These are phyloP conservation scores for Venturia carpophila DNA, from an alignment of 2,329 filamentous ascomycete genomes.

Conservation along the genomic window DNA sequence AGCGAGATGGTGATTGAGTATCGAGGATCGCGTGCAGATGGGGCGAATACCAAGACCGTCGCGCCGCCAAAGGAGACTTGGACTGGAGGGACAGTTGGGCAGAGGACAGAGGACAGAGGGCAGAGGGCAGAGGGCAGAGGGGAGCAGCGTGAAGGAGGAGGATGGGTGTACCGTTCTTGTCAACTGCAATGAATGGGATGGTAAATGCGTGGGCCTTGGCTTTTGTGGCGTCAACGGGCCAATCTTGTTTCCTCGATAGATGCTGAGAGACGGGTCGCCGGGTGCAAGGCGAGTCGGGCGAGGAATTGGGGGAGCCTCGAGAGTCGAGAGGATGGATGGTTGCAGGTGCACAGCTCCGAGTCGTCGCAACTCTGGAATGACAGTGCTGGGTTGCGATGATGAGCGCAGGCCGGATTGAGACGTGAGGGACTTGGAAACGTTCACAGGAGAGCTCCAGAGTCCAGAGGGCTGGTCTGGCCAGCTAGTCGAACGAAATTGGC, in stretches of 20 bases:
- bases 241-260: not conserved
- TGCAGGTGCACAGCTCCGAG: not conserved
- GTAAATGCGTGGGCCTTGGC: not conserved
- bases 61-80: not conserved
- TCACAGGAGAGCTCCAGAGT: not conserved
- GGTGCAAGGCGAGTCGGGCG: not conserved
- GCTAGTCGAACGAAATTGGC: not conserved
- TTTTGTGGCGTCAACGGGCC: slow-evolving; percentile 7
- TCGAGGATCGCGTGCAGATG: not conserved
- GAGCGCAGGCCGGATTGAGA: slow-evolving; percentile 5
- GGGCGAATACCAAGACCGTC: not conserved
- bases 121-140: not conserved
- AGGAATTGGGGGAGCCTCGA: not conserved
- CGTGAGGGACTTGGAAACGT: not conserved
- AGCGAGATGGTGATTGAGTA: slow-evolving; percentile 2
- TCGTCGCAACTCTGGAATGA: slow-evolving; percentile 4
- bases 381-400: not conserved
- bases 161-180: not conserved
- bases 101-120: not conserved
- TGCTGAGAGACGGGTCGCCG: not conserved
- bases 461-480: not conserved
- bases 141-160: not conserved
- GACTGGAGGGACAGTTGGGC: not conserved
- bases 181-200: not conserved
- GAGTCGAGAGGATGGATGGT: not conserved